These are phyloP conservation scores for Ligustrum vulgare DNA, from an alignment of 257 asterid species.

Conservation along the genomic window DNA sequence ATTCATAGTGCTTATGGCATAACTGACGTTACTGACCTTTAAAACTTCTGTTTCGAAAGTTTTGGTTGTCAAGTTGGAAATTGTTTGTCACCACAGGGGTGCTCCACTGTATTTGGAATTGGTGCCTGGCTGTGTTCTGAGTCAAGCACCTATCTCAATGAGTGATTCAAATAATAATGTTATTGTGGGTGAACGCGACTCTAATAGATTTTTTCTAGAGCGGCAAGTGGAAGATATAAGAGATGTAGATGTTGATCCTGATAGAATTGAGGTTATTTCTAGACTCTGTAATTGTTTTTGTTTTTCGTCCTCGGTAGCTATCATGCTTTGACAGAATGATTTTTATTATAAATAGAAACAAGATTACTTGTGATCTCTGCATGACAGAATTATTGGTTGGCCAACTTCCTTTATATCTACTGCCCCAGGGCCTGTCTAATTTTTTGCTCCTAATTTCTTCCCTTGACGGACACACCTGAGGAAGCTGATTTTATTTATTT, in stretches of 20 bases:
- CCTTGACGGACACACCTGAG: background rate
- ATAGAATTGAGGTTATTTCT: slow-evolving; percentile 78
- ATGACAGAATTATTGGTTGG: background rate
- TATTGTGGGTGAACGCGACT: slow-evolving; percentile 50
- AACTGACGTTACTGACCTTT: background rate
- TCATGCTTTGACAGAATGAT: no score
- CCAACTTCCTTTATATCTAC: no score
- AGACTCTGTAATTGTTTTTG: background rate
- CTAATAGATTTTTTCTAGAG: slow-evolving; percentile 50
- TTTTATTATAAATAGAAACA: background rate
- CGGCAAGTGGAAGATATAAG: slow-evolving; percentile 57
- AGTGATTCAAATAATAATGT: slow-evolving; percentile 31
- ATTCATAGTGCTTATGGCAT: background rate
- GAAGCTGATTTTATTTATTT: no score
- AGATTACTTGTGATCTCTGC: no score
- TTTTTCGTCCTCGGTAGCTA: background rate
- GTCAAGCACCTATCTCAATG: slow-evolving; percentile 32
- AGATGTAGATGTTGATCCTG: slow-evolving; percentile 73
- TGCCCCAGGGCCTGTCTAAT: no score
- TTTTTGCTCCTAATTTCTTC: background rate
- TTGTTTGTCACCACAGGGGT: slow-evolving; percentile 50
- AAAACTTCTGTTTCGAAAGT: background rate
- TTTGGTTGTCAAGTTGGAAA: slow-evolving; percentile 20
- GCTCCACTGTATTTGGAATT: slow-evolving; percentile 90
- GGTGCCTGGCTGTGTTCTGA: slow-evolving; percentile 86